A percentile compares a stretch with the other conserved stretches of the same genome.
phyloP scores from a whole-genome alignment of 345 rosid species.

The Orychophragmus violaceus region DNA sequence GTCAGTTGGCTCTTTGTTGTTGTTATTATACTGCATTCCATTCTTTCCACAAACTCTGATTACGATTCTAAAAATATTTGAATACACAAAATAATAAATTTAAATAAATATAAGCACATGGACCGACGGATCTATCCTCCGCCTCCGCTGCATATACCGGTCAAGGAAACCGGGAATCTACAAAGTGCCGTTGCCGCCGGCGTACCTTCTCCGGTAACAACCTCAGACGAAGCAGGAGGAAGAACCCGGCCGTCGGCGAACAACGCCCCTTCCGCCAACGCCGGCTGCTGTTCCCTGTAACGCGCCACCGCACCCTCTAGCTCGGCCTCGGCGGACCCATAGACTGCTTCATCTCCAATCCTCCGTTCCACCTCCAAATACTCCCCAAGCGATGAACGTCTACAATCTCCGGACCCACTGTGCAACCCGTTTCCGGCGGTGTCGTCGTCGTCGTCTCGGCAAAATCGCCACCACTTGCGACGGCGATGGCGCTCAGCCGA shows the following conservation, averaged over 20 bases:
- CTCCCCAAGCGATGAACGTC: constrained; percentile 78
- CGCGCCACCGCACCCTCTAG: constrained; percentile 43
- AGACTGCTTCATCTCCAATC: constrained; percentile 60
- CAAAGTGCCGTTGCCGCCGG: constrained; percentile 41
- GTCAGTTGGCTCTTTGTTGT: neutral
- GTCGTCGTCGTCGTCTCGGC: constrained; percentile 48
- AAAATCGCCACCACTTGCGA: constrained; percentile 77
- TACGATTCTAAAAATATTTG: neutral
- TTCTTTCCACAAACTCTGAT: neutral
- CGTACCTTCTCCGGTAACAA: constrained; percentile 29
- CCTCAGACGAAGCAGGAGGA: constrained; percentile 50
- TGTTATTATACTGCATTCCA: neutral
- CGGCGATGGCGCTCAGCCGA: constrained; percentile 42
- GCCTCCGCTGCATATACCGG: constrained; percentile 72
- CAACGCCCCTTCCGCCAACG: constrained; percentile 42
- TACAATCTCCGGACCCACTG: constrained; percentile 28
- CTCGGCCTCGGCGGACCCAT: constrained; percentile 46
- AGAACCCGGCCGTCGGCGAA: constrained; percentile 80
- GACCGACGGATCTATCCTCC: constrained; percentile 21
- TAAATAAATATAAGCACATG: neutral
- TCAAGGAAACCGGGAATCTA: constrained; percentile 65
- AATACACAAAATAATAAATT: neutral
- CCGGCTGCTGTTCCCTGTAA: constrained; percentile 24
- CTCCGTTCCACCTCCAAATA: constrained; percentile 87
- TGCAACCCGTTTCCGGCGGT: neutral